Conservation (phyloP, 371 early-diverging fungal genomes). For the Circinella umbellata region DNA sequence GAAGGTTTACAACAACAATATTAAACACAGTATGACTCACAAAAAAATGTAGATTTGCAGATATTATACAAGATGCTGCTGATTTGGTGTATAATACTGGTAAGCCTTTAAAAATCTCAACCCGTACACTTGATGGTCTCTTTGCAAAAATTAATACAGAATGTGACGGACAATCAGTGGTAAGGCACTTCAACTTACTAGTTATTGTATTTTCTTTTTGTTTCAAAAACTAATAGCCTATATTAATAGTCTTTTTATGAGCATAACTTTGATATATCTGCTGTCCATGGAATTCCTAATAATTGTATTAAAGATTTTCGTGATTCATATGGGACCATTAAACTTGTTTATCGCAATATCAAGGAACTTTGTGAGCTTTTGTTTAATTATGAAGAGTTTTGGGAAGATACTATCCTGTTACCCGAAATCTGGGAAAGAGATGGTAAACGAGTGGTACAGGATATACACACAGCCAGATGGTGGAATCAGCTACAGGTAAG, state of each 20-base stretch:
- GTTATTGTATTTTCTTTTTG: no score
- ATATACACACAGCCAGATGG: constrained; percentile 3
- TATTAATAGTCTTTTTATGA: background rate
- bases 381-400: background rate
- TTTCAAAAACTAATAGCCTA: no score
- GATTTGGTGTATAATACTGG: background rate
- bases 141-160: background rate
- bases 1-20: background rate
- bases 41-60: background rate
- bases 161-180: no score
- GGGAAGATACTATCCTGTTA: background rate
- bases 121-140: background rate
- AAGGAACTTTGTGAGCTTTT: background rate
- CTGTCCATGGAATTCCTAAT: background rate
- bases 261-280: background rate
- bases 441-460: constrained; percentile 2
- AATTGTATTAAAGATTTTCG: background rate
- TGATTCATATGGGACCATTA: constrained; percentile 1
- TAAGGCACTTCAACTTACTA: no score
- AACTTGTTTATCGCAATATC: constrained; percentile 8
- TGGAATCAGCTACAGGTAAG: constrained; percentile 9
- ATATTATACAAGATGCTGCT: background rate
- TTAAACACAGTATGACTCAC: background rate
- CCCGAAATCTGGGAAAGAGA: background rate
- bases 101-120: background rate